Percentiles rank a stretch among this genome's conserved stretches.
Conservation (phyloP, 805 yeast species). For the Torulaspora delbrueckii region DNA sequence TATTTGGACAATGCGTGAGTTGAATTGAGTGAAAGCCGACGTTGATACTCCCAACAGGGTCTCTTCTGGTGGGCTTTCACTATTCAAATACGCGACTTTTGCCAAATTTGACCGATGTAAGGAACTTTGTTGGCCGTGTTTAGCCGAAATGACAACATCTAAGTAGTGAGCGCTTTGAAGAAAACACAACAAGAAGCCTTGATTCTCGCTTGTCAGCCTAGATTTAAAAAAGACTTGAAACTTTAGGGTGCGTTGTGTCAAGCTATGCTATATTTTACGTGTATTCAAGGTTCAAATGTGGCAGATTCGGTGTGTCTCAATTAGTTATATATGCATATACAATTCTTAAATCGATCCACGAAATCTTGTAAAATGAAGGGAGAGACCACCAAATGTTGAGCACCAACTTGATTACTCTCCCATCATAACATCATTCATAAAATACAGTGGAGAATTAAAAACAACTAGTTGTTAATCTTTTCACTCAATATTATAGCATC, state of each 20-base stretch:
- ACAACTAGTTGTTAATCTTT: slow-evolving; percentile 1
- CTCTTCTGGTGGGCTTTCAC: not conserved
- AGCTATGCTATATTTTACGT: too few relatives aligned
- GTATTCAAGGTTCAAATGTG: not conserved
- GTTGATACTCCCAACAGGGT: not conserved
- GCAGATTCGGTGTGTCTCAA: not conserved
- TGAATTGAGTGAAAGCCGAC: not conserved
- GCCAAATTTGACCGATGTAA: not conserved
- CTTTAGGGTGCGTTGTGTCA: too few relatives aligned
- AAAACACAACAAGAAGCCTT: not conserved
- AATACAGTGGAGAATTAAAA: slow-evolving; percentile 5
- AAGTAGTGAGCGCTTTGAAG: not conserved
- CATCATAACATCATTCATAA: slow-evolving; percentile 5
- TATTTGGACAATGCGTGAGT: not conserved
- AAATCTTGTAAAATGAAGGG: not conserved
- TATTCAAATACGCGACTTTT: not conserved
- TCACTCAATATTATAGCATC: slow-evolving; percentile 1
- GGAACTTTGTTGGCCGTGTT: not conserved
- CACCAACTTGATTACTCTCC: not conserved
- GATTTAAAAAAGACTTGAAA: not conserved
- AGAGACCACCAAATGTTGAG: not conserved
- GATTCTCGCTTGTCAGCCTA: too few relatives aligned
- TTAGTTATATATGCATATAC: not conserved
- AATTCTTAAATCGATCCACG: not conserved
- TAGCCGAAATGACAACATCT: not conserved